These are phyloP conservation scores for Penicillium riverlandense DNA, from an alignment of 495 filamentous ascomycete genomes.

Conservation along the genomic window DNA sequence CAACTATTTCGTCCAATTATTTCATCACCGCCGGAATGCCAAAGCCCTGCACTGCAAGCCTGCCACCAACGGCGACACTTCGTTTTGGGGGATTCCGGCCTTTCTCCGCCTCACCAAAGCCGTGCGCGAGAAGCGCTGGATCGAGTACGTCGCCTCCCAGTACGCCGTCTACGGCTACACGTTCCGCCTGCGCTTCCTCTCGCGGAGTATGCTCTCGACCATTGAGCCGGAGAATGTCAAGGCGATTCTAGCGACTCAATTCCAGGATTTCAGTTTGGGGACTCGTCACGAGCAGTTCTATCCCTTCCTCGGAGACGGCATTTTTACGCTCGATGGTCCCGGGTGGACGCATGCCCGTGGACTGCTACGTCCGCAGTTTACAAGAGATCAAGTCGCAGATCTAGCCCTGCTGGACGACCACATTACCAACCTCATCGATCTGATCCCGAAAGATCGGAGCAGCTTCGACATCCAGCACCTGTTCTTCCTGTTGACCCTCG, in stretches of 20 bases:
- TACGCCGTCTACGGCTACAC: constrained; percentile 29
- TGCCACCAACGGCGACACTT: constrained; percentile 7
- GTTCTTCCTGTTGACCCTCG: constrained; percentile 56
- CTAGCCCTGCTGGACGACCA: constrained; percentile 49
- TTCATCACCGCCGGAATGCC: constrained; percentile 23
- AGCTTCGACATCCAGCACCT: constrained; percentile 55
- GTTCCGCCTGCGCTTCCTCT: constrained; percentile 22
- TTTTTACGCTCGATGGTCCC: constrained; percentile 66
- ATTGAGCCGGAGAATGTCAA: constrained; percentile 82
- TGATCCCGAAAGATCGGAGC: constrained; percentile 36
- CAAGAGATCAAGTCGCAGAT: constrained; percentile 41
- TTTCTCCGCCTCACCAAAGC: constrained; percentile 24
- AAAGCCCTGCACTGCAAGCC: constrained; percentile 32
- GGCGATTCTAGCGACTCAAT: constrained; percentile 74
- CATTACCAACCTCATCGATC: constrained; percentile 43
- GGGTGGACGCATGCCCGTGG: constrained; percentile 55
- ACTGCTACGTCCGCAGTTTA: constrained; percentile 48
- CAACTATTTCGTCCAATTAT: constrained; percentile 14
- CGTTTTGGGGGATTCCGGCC: constrained; percentile 23
- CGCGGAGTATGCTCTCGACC: constrained; percentile 40
- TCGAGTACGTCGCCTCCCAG: constrained; percentile 26
- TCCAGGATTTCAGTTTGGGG: constrained; percentile 56
- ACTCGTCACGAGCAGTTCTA: constrained; percentile 35
- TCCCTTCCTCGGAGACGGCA: constrained; percentile 49
- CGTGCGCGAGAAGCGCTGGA: constrained; percentile 22